These are phyloP conservation scores for Aspergillus homomorphus DNA, from an alignment of 495 filamentous ascomycete genomes.

Conservation along the genomic window DNA sequence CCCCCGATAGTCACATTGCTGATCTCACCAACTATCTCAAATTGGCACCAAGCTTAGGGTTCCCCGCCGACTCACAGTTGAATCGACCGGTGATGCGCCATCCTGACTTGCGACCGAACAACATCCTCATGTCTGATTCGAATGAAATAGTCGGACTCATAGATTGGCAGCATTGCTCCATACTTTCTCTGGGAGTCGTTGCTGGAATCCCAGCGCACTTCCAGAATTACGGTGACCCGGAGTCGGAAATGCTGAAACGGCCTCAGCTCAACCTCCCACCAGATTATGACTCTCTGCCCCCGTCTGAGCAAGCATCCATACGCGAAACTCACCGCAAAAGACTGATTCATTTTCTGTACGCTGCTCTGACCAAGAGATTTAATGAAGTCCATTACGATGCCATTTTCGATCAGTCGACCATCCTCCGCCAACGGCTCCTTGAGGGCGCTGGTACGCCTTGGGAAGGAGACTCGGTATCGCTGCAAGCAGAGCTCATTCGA, in stretches of 20 bases:
- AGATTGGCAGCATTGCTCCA: slow-evolving; percentile 32
- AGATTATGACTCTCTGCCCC: slow-evolving; percentile 16
- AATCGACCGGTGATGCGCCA: slow-evolving; percentile 29
- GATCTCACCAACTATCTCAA: slow-evolving; percentile 21
- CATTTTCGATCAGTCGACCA: slow-evolving; percentile 21
- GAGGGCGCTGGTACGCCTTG: slow-evolving; percentile 23
- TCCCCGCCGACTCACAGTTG: slow-evolving; percentile 7
- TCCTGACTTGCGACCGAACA: slow-evolving; percentile 34
- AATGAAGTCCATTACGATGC: slow-evolving; percentile 28
- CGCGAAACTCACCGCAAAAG: slow-evolving; percentile 18
- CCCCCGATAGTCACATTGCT: slow-evolving; percentile 19
- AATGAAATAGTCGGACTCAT: slow-evolving; percentile 28
- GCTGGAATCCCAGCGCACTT: slow-evolving; percentile 32
- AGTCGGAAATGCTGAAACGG: slow-evolving; percentile 18
- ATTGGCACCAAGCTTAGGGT: slow-evolving; percentile 18
- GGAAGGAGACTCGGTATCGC: slow-evolving; percentile 27
- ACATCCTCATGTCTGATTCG: slow-evolving; percentile 29
- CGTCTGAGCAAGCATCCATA: slow-evolving; percentile 14
- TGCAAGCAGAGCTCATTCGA: slow-evolving; percentile 23
- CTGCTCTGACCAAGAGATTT: slow-evolving; percentile 18
- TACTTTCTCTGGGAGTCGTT: slow-evolving; percentile 29
- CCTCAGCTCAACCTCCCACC: slow-evolving; percentile 18
- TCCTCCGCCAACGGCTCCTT: slow-evolving; percentile 24
- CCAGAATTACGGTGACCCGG: slow-evolving; percentile 29
- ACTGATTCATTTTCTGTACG: slow-evolving; percentile 28